Conservation (phyloP, 495 filamentous ascomycete genomes). For the Rostrohypoxylon terebratum region DNA sequence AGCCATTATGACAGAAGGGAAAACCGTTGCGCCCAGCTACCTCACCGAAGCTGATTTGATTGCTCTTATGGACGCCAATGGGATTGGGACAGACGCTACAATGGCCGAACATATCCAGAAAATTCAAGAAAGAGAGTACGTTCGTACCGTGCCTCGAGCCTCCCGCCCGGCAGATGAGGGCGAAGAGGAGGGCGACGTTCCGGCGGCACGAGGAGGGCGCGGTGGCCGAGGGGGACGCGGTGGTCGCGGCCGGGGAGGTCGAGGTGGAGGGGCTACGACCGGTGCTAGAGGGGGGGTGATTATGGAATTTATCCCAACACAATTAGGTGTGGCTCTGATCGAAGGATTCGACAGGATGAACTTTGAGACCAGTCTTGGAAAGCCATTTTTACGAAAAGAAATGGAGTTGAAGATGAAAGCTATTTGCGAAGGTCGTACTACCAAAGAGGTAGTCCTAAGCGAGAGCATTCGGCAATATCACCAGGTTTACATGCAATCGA, state of each 20-base stretch:
- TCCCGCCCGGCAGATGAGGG: slow-evolving; percentile 43
- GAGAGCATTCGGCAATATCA: slow-evolving; percentile 87
- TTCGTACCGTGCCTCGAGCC: slow-evolving; percentile 69
- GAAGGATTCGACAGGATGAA: slow-evolving; percentile 93
- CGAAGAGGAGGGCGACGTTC: slow-evolving; percentile 51
- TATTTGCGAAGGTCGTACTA: slow-evolving; percentile 88
- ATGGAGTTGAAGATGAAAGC: slow-evolving; percentile 96
- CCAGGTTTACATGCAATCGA: slow-evolving; percentile 81
- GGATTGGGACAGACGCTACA: slow-evolving; percentile 97
- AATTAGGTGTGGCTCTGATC: slow-evolving; percentile 87
- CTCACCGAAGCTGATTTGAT: slow-evolving; percentile 98
- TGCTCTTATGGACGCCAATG: slow-evolving; percentile 97
- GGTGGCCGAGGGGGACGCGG: slow-evolving; percentile 58
- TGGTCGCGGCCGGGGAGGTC: slow-evolving; percentile 58
- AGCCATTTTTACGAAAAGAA: slow-evolving; percentile 97
- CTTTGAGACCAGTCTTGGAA: slow-evolving; percentile 89
- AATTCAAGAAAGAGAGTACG: slow-evolving; percentile 90
- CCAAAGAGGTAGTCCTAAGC: slow-evolving; percentile 76
- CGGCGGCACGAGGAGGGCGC: slow-evolving; percentile 52
- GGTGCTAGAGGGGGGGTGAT: slow-evolving; percentile 65
- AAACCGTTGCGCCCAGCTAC: slow-evolving; percentile 84
- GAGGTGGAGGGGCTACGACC: slow-evolving; percentile 54
- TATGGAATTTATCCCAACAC: slow-evolving; percentile 90
- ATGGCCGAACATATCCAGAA: slow-evolving; percentile 99
- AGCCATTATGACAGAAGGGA: slow-evolving; percentile 87